Conservation (phyloP, 2,329 filamentous ascomycete genomes). For the Fusarium algeriense region DNA sequence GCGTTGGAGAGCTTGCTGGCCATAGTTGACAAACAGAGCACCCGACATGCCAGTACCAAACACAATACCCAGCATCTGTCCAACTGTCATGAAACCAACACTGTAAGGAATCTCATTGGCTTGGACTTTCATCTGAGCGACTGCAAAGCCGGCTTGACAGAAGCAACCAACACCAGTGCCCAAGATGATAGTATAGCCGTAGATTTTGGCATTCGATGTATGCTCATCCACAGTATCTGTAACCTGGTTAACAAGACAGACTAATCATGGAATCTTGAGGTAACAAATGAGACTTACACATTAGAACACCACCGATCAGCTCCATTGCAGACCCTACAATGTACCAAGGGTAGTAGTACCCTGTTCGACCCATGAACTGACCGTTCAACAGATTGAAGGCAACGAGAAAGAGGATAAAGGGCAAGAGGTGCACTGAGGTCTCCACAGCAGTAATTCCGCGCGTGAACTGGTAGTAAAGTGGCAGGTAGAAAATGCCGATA, state of each 20-base stretch:
- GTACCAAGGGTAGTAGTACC: conserved; percentile 25
- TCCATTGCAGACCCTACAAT: conserved; percentile 1
- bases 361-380: conserved; percentile 13
- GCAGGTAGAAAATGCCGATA: conserved; percentile 24
- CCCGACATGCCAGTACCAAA: conserved; percentile 22
- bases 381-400: conserved; percentile 19
- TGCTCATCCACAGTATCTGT: conserved; percentile 8
- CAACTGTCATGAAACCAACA: conserved; percentile 26
- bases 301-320: not conserved
- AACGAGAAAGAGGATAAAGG: conserved; percentile 17
- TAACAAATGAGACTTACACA: not conserved
- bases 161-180: conserved; percentile 16
- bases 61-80: conserved; percentile 21
- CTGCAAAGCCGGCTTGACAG: conserved; percentile 17
- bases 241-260: not conserved
- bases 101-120: conserved; percentile 12
- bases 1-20: conserved; percentile 6
- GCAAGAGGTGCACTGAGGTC: conserved; percentile 10
- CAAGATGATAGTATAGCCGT: conserved; percentile 11
- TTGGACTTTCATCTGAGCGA: conserved; percentile 16
- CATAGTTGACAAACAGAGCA: conserved; percentile 14
- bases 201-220: conserved; percentile 8
- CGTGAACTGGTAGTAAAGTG: conserved; percentile 17
- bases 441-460: conserved; percentile 6
- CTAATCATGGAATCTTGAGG: accelerated